Percentiles rank a stretch among this genome's conserved stretches.
phyloP scores from a whole-genome alignment of 768 basidiomycete species.

The Amanita jacksonii region DNA sequence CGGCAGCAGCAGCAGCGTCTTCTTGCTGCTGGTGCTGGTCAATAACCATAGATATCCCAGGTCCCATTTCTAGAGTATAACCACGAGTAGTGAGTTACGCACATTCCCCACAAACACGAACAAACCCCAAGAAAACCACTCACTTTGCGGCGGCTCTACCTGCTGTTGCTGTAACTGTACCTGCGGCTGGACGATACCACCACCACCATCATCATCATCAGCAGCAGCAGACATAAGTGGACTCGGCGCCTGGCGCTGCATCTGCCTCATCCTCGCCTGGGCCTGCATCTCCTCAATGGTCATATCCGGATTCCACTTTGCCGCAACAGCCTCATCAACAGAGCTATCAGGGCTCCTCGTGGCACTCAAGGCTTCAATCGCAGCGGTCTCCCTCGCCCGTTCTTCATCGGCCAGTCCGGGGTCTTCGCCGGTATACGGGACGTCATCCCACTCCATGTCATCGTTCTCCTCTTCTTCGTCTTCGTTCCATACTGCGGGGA shows the following conservation, averaged over 20 bases:
- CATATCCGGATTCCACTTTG: slow-evolving; percentile 3
- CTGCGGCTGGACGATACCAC: neutral
- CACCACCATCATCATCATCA: slow-evolving; percentile 22
- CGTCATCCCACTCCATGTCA: slow-evolving; percentile 57
- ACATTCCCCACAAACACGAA: no score
- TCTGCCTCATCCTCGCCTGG: slow-evolving; percentile 18
- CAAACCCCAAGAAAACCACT: no score
- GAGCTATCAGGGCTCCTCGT: neutral
- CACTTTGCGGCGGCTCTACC: neutral
- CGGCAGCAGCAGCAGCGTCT: no score
- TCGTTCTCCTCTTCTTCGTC: slow-evolving; percentile 63
- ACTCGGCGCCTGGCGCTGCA: slow-evolving; percentile 23
- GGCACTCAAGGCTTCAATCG: slow-evolving; percentile 14
- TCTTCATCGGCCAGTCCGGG: slow-evolving; percentile 50
- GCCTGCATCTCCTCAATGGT: slow-evolving; percentile 24
- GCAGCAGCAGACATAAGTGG: no score
- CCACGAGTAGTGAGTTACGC: no score
- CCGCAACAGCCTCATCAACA: neutral
- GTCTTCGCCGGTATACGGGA: slow-evolving; percentile 64
- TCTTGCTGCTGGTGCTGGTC: slow-evolving; percentile 17
- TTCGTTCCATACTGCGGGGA: slow-evolving; percentile 77
- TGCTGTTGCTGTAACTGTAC: neutral
- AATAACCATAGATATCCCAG: slow-evolving; percentile 1
- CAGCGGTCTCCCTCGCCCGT: slow-evolving; percentile 18
- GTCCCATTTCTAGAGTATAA: no score